Conservation (phyloP, 495 filamentous ascomycete genomes). For the Friedmanniomyces simplex region DNA sequence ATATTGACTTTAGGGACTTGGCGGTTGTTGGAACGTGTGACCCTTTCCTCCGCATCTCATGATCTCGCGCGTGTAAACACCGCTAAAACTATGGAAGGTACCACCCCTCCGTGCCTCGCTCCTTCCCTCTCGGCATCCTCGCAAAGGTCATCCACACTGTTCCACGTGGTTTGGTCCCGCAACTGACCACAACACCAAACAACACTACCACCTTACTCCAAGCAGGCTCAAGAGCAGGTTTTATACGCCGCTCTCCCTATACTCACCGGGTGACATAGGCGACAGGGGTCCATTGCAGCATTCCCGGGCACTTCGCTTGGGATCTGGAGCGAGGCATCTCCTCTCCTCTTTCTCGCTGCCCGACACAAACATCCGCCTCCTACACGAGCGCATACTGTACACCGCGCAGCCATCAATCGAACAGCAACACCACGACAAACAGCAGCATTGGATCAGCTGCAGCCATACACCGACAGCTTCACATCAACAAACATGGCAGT, state of each 20-base stretch:
- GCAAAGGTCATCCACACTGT: background rate
- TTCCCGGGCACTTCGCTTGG: background rate
- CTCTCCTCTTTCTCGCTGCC: no score
- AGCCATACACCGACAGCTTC: background rate
- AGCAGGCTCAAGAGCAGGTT: background rate
- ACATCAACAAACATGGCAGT: background rate
- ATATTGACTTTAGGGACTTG: background rate
- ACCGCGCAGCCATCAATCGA: background rate
- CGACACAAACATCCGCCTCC: background rate
- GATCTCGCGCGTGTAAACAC: background rate
- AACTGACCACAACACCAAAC: background rate
- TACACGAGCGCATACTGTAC: background rate
- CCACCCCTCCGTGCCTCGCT: background rate
- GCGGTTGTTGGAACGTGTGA: background rate
- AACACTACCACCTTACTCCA: background rate
- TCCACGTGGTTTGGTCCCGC: background rate
- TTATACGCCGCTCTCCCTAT: background rate
- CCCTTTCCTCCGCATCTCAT: background rate
- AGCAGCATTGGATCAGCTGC: background rate
- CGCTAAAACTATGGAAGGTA: background rate
- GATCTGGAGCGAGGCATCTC: no score
- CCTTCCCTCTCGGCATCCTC: background rate
- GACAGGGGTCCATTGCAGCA: background rate
- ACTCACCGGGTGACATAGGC: background rate
- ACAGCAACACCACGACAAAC: background rate